phyloP scores from a whole-genome alignment of 257 asterid genomes.

The Mentha longifolia region DNA sequence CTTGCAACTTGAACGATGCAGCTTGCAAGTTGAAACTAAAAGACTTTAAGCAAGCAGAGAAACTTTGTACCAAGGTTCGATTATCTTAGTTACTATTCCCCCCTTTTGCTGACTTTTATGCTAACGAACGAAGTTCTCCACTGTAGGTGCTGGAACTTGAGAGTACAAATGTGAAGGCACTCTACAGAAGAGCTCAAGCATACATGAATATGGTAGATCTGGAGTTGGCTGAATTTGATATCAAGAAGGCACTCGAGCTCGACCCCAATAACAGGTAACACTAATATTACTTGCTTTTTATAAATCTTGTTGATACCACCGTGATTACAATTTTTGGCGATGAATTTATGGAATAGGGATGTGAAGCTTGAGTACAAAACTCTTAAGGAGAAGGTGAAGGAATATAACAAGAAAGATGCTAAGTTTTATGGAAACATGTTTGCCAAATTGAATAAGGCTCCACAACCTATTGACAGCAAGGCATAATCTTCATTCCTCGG shows the following conservation, averaged over 20 bases:
- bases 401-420: slow-evolving; percentile 60
- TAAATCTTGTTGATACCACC: neutral
- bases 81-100: too few relatives aligned
- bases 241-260: slow-evolving; percentile 80
- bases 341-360: slow-evolving; percentile 41
- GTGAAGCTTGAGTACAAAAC: slow-evolving; percentile 62
- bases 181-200: slow-evolving; percentile 83
- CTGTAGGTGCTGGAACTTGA: slow-evolving; percentile 75
- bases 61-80: slow-evolving; percentile 62
- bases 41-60: slow-evolving; percentile 58
- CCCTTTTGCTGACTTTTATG: neutral
- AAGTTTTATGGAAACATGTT: slow-evolving; percentile 63
- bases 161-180: slow-evolving; percentile 78
- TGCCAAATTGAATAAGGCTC: slow-evolving; percentile 46
- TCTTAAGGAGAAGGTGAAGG: slow-evolving; percentile 62
- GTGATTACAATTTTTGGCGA: neutral
- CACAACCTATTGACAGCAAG: slow-evolving; percentile 57
- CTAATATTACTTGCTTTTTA: neutral
- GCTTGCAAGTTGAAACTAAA: slow-evolving; percentile 64
- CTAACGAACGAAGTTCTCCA: neutral
- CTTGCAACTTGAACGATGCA: slow-evolving; percentile 57
- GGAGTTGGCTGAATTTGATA: slow-evolving; percentile 76
- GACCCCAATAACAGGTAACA: slow-evolving; percentile 75
- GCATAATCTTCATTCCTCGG: slow-evolving; percentile 34
- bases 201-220: slow-evolving; percentile 67